These are phyloP conservation scores for Cronartium ribicola DNA, from an alignment of 1,284 basidiomycete species.

Conservation along the genomic window DNA sequence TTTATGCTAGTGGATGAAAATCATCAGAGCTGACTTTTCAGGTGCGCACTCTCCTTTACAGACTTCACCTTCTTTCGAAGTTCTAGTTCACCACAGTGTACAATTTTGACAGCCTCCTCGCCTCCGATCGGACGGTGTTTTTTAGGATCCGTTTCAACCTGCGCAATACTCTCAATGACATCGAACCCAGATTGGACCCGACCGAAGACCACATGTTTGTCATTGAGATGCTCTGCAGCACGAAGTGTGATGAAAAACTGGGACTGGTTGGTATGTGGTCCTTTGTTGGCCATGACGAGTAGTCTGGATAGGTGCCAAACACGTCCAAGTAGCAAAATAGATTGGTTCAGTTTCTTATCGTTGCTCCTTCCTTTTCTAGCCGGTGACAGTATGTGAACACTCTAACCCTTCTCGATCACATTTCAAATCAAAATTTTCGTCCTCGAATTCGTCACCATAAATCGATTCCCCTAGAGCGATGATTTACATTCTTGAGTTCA, in stretches of 20 bases:
- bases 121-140: slow-evolving; percentile 32
- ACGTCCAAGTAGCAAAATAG: background rate
- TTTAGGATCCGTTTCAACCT: slow-evolving; percentile 31
- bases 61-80: slow-evolving; percentile 12
- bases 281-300: slow-evolving; percentile 38
- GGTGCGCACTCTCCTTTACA: background rate
- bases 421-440: slow-evolving; percentile 28
- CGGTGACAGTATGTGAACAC: background rate
- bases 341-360: background rate
- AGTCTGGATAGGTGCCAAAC: slow-evolving; percentile 2
- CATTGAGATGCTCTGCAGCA: slow-evolving; percentile 29
- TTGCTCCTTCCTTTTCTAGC: background rate
- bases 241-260: slow-evolving; percentile 38
- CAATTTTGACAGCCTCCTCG: slow-evolving; percentile 17
- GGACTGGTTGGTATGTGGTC: slow-evolving; percentile 37
- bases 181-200: slow-evolving; percentile 32
- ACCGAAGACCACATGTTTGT: slow-evolving; percentile 36
- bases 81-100: slow-evolving; percentile 36
- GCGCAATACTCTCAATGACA: slow-evolving; percentile 22
- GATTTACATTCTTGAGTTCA: background rate
- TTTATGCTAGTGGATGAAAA: background rate
- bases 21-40: slow-evolving; percentile 2
- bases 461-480: slow-evolving; percentile 25
- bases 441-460: slow-evolving; percentile 33
- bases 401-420: slow-evolving; percentile 34